These are phyloP conservation scores for Globisporangium heterothallicum DNA, from an alignment of 352 stramenopile species.

Conservation along the genomic window DNA sequence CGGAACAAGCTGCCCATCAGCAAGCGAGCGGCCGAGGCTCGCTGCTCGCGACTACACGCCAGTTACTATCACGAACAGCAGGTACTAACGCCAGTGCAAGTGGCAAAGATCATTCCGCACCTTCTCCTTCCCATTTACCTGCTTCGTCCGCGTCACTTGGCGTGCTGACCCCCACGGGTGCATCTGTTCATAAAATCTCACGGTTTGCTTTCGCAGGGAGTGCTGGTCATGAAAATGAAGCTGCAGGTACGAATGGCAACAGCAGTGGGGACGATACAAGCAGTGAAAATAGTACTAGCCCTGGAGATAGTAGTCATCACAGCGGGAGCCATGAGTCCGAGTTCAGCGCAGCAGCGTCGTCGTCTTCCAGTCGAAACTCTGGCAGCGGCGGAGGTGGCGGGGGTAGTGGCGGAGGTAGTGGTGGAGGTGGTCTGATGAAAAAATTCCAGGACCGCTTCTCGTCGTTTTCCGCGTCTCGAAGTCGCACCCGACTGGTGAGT, in stretches of 20 bases:
- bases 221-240: slow-evolving; percentile 24
- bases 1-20: slow-evolving; percentile 69
- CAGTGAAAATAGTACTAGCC: slow-evolving; percentile 10
- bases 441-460: slow-evolving; percentile 72
- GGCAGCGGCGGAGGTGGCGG: slow-evolving; percentile 19
- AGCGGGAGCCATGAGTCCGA: not conserved
- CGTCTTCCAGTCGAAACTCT: slow-evolving; percentile 16
- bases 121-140: slow-evolving; percentile 20
- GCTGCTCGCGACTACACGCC: slow-evolving; percentile 65
- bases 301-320: slow-evolving; percentile 1
- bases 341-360: too few species aligned
- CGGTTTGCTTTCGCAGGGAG: slow-evolving; percentile 29
- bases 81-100: slow-evolving; percentile 15
- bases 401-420: slow-evolving; percentile 5
- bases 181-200: slow-evolving; percentile 47
- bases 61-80: slow-evolving; percentile 48
- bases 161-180: slow-evolving; percentile 47
- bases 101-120: slow-evolving; percentile 24
- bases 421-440: slow-evolving; percentile 55
- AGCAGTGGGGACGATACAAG: slow-evolving; percentile 32
- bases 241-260: slow-evolving; percentile 18
- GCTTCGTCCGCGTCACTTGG: slow-evolving; percentile 19
- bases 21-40: slow-evolving; percentile 55
- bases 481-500: slow-evolving; percentile 44
- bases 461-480: slow-evolving; percentile 52